Evolutionary conservation across 768 basidiomycete genomes (phyloP).

Genomic region (Serpula lacrymans): DNA sequence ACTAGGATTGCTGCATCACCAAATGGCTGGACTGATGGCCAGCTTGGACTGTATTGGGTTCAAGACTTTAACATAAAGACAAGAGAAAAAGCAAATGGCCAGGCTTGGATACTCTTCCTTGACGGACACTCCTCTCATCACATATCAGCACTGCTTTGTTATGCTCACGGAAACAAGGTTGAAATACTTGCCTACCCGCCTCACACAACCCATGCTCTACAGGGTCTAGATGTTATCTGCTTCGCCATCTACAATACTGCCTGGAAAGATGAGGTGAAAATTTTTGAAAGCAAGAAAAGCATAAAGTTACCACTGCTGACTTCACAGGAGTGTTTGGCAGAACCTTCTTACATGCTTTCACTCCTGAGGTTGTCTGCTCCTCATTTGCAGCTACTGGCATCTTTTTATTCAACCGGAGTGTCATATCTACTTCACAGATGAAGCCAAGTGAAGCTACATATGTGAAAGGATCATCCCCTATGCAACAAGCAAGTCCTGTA

Average conservation of each 20-base stretch:
- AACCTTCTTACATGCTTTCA: slow-evolving; percentile 27
- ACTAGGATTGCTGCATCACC: slow-evolving; percentile 12
- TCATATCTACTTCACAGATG: slow-evolving; percentile 25
- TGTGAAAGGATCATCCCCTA: slow-evolving; percentile 19
- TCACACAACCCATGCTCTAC: slow-evolving; percentile 28
- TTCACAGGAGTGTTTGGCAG: slow-evolving; percentile 24
- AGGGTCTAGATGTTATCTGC: slow-evolving; percentile 25
- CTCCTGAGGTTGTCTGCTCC: slow-evolving; percentile 17
- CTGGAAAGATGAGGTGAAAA: slow-evolving; percentile 13
- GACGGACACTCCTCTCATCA: slow-evolving; percentile 44
- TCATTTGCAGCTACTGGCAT: slow-evolving; percentile 31
- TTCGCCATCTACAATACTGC: slow-evolving; percentile 16
- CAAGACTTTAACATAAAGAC: slow-evolving; percentile 33
- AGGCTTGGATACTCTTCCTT: slow-evolving; percentile 29
- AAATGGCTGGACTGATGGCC: slow-evolving; percentile 21
- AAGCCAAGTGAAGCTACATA: slow-evolving; percentile 26
- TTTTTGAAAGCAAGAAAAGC: slow-evolving; percentile 8
- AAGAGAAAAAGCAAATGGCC: slow-evolving; percentile 30
- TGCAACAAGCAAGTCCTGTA: slow-evolving; percentile 15
- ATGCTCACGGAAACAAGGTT: slow-evolving; percentile 33
- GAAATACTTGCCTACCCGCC: slow-evolving; percentile 35
- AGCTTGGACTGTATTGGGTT: slow-evolving; percentile 12
- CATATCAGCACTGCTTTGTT: slow-evolving; percentile 30
- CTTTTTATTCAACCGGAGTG: slow-evolving; percentile 23
- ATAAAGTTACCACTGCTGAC: slow-evolving; percentile 21